Conservation (phyloP, 2,329 filamentous ascomycete species). For the Zelopaecilomyces penicillatus region DNA sequence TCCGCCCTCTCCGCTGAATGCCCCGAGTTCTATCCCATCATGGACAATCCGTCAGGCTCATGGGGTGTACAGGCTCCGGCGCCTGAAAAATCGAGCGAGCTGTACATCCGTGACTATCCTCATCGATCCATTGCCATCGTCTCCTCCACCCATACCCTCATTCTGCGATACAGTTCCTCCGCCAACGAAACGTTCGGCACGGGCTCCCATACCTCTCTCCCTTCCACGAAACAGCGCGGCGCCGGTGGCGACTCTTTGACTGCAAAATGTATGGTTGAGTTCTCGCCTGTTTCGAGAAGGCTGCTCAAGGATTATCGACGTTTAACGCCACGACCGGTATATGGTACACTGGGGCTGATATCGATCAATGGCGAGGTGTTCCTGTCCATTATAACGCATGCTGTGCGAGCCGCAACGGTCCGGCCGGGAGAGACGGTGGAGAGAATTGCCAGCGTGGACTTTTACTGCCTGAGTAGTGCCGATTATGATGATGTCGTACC, state of each 20-base stretch:
- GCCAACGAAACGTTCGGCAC: conserved; percentile 51
- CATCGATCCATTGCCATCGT: conserved; percentile 82
- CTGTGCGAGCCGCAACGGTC: conserved; percentile 69
- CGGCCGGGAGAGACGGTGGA: conserved; percentile 84
- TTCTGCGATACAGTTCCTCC: conserved; percentile 70
- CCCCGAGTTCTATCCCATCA: conserved; percentile 16
- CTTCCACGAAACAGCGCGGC: conserved; percentile 36
- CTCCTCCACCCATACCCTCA: conserved; percentile 68
- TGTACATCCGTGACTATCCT: conserved; percentile 79
- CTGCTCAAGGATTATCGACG: conserved; percentile 70
- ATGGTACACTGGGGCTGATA: conserved; percentile 83
- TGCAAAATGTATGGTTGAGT: conserved; percentile 80
- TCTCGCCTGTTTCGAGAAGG: conserved; percentile 54
- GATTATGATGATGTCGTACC: conserved; percentile 73
- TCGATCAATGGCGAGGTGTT: conserved; percentile 80
- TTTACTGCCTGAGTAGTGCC: conserved; percentile 82
- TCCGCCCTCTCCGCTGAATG: not conserved
- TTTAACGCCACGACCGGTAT: conserved; percentile 63
- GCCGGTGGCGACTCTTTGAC: conserved; percentile 34
- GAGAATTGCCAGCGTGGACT: conserved; percentile 78
- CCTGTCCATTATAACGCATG: conserved; percentile 77
- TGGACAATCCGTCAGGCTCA: conserved; percentile 39
- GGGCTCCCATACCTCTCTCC: conserved; percentile 48
- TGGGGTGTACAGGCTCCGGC: conserved; percentile 41
- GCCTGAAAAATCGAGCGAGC: conserved; percentile 58